A percentile compares a stretch with the other conserved stretches of the same genome.
These are phyloP conservation scores for Termitomyces sp. DNA, from an alignment of 1,284 basidiomycete species.

Conservation along the genomic window DNA sequence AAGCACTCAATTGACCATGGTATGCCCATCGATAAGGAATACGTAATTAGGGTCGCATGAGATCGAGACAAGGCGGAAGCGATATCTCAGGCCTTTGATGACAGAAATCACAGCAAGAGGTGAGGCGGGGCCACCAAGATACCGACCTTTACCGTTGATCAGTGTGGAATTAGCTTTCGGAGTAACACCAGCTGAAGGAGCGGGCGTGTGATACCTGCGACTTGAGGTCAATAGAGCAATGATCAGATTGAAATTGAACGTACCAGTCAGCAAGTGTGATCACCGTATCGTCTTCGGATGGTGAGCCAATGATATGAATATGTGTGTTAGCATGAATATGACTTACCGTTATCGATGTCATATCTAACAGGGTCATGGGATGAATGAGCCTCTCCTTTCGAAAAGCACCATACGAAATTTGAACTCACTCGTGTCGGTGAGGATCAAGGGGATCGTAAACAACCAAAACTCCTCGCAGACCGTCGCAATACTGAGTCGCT, in stretches of 20 bases:
- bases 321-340: neutral
- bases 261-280: conserved; percentile 8
- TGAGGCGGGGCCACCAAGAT: conserved; percentile 25
- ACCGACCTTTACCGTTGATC: conserved; percentile 37
- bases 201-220: conserved; percentile 10
- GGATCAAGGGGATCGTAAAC: conserved; percentile 45
- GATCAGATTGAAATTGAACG: neutral
- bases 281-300: too few species aligned
- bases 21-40: conserved; percentile 32
- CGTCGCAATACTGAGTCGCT: conserved; percentile 37
- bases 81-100: conserved; percentile 34
- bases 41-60: conserved; percentile 32
- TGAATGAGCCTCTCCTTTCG: neutral
- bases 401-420: neutral
- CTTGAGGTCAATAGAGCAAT: neutral
- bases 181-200: conserved; percentile 13
- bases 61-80: conserved; percentile 49
- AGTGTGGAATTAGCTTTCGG: conserved; percentile 27
- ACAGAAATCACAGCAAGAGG: conserved; percentile 30
- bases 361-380: neutral
- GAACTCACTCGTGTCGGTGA: conserved; percentile 16
- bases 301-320: too few species aligned
- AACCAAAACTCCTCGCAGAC: conserved; percentile 40
- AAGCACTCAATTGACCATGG: conserved; percentile 15
- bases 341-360: conserved; percentile 12